phyloP scores from a whole-genome alignment of 176 grass and related monocot genomes.

The Aegilops speltoides region DNA sequence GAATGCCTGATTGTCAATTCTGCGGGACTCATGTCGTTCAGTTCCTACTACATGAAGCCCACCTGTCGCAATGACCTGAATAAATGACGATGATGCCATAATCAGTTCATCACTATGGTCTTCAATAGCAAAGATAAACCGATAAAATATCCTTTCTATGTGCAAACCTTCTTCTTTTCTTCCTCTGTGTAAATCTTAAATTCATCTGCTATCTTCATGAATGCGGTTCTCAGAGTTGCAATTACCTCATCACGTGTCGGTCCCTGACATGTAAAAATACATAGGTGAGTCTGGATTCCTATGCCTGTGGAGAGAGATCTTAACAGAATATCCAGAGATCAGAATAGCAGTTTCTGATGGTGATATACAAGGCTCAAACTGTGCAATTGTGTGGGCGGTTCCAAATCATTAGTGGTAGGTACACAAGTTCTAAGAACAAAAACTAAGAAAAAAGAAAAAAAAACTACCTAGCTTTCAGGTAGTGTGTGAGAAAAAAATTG shows the following conservation, averaged over 20 bases:
- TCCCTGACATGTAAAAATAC: conserved; percentile 55
- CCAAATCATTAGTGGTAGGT: neutral
- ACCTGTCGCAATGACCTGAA: conserved; percentile 84
- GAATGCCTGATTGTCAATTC: conserved; percentile 94
- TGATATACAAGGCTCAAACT: neutral
- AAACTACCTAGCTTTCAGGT: neutral
- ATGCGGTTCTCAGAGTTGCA: conserved; percentile 81
- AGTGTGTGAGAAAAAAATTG: neutral
- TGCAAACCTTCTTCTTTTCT: conserved; percentile 86
- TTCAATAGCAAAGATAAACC: conserved; percentile 14
- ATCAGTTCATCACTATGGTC: conserved; percentile 12
- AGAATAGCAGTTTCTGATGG: neutral
- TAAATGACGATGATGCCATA: conserved; percentile 12
- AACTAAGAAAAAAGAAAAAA: neutral
- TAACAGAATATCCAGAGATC: neutral
- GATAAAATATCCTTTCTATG: conserved; percentile 31
- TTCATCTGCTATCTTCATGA: conserved; percentile 78
- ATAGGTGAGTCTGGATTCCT: neutral
- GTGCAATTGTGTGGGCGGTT: neutral
- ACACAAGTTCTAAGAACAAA: neutral
- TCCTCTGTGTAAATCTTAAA: conserved; percentile 93
- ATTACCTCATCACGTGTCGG: conserved; percentile 94
- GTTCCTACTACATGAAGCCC: conserved; percentile 94
- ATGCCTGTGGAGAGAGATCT: neutral
- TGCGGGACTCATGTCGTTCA: conserved; percentile 95